These are phyloP conservation scores for Blastomyces emzantsi DNA, from an alignment of 2,329 filamentous ascomycete genomes.

Conservation along the genomic window DNA sequence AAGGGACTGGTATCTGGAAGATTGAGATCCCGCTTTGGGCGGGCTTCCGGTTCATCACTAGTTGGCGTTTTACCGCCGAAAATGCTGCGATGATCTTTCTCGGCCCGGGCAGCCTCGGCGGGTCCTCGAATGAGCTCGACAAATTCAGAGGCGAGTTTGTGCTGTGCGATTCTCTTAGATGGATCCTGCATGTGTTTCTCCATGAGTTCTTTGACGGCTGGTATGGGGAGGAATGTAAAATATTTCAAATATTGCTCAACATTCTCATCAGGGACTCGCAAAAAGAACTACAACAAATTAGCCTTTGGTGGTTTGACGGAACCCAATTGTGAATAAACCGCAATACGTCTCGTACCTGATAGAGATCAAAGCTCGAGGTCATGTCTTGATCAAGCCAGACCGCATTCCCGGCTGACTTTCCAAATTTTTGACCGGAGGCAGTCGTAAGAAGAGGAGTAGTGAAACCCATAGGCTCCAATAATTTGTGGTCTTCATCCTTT, in stretches of 20 bases:
- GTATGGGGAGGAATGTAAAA: conserved; percentile 76
- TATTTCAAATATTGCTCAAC: conserved; percentile 75
- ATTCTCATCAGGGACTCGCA: conserved; percentile 70
- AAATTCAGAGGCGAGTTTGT: conserved; percentile 73
- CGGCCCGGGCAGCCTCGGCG: conserved; percentile 54
- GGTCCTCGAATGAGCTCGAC: conserved; percentile 68
- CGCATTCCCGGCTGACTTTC: conserved; percentile 89
- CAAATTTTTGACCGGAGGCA: conserved; percentile 77
- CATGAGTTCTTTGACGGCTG: conserved; percentile 61
- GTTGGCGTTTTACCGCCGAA: conserved; percentile 21
- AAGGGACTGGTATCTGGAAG: conserved; percentile 5
- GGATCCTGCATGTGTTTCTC: conserved; percentile 57
- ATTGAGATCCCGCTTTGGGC: conserved; percentile 1
- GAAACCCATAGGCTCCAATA: conserved; percentile 61
- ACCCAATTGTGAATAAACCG: not conserved
- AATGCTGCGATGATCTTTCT: conserved; percentile 46
- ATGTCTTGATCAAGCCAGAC: conserved; percentile 80
- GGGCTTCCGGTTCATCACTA: not conserved
- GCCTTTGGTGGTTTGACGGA: not conserved
- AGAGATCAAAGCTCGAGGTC: conserved; percentile 77
- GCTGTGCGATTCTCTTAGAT: conserved; percentile 68
- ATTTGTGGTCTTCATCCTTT: conserved; percentile 21
- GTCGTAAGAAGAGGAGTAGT: conserved; percentile 87
- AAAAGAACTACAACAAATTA: conserved; percentile 57
- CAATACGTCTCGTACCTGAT: conserved; percentile 45